phyloP scores from a whole-genome alignment of 805 yeast species.

The Ogataea trehalophila region DNA sequence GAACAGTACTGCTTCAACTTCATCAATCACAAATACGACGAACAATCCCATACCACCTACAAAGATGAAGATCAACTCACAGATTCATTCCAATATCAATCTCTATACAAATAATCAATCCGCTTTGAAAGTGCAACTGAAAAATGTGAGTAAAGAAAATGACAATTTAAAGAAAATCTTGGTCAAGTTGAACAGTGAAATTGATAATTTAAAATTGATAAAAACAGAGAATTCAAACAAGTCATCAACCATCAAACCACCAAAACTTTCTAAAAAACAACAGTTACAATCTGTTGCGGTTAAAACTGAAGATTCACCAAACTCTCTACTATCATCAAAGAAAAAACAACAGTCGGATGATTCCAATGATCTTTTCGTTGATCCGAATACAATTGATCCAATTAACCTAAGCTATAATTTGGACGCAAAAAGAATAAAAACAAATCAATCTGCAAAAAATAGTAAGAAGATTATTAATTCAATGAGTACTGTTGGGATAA shows the following conservation, averaged over 20 bases:
- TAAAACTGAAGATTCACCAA: too few relatives aligned
- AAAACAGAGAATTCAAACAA: constrained; percentile 14
- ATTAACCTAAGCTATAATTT: constrained; percentile 28
- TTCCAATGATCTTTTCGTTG: constrained; percentile 6
- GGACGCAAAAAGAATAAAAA: constrained; percentile 28
- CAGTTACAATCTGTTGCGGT: background rate
- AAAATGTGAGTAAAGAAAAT: constrained; percentile 39
- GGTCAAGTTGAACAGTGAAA: constrained; percentile 36
- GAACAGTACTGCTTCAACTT: background rate
- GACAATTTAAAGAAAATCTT: constrained; percentile 39
- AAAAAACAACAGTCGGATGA: too few relatives aligned
- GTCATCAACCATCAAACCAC: background rate
- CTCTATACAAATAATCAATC: constrained; percentile 26
- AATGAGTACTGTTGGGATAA: constrained; percentile 4
- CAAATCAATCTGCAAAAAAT: constrained; percentile 4
- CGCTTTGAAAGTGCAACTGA: constrained; percentile 35
- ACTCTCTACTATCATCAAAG: too few relatives aligned
- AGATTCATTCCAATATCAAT: constrained; percentile 33
- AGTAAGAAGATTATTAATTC: constrained; percentile 3
- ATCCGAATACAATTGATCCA: constrained; percentile 28
- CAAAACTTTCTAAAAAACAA: background rate
- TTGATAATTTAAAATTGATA: constrained; percentile 27
- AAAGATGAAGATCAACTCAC: constrained; percentile 27
- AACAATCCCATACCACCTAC: constrained; percentile 1
- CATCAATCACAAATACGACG: background rate